phyloP scores from a whole-genome alignment of 2,329 filamentous ascomycete genomes.

The Paecilomyces niveus region DNA sequence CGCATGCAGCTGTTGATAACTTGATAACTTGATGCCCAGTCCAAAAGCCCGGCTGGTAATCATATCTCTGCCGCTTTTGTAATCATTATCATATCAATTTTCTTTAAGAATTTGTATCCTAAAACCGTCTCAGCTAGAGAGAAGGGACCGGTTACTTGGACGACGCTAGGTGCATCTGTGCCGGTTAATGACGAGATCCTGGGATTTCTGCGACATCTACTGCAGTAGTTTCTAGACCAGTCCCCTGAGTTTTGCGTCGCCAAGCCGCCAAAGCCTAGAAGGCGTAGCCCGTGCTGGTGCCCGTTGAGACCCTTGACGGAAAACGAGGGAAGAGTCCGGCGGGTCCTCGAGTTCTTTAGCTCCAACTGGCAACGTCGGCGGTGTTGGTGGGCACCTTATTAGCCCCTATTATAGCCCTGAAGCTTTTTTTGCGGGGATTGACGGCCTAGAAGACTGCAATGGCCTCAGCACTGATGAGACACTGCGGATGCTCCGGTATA shows the following conservation, averaged over 20 bases:
- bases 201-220: background rate
- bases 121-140: background rate
- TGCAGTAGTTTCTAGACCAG: background rate
- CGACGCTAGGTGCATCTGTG: background rate
- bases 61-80: background rate
- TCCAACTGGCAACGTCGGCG: background rate
- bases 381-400: background rate
- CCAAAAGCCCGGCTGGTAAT: background rate
- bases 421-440: background rate
- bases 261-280: background rate
- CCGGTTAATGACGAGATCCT: background rate
- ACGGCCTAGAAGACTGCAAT: background rate
- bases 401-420: background rate
- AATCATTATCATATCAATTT: background rate
- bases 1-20: background rate
- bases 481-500: background rate
- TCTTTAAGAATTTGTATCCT: background rate
- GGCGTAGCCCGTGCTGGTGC: background rate
- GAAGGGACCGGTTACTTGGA: background rate
- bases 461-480: background rate
- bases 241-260: background rate
- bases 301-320: background rate
- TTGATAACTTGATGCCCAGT: too few relatives aligned
- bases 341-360: background rate
- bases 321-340: background rate